phyloP scores from a whole-genome alignment of 768 basidiomycete species.

The Polyporus arcularius region DNA sequence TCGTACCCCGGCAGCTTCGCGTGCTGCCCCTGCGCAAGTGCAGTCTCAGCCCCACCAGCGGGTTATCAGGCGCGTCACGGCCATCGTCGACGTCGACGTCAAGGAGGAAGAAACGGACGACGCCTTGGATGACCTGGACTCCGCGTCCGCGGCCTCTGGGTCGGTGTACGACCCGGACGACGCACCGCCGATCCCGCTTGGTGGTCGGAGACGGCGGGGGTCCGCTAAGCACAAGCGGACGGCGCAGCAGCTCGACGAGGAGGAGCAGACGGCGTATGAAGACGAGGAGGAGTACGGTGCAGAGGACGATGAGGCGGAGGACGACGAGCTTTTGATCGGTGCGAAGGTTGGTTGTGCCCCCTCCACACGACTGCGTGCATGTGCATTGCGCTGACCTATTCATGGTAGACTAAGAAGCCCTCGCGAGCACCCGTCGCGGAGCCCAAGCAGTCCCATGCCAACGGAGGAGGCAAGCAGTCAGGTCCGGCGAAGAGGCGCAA shows the following conservation, averaged over 20 bases:
- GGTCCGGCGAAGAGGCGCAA: constrained; percentile 25
- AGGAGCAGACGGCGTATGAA: constrained; percentile 33
- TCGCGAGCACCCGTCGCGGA: neutral
- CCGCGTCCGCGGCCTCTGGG: constrained; percentile 13
- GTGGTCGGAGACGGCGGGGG: constrained; percentile 35
- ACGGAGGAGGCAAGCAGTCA: neutral
- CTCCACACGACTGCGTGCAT: no score
- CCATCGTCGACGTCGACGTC: constrained; percentile 48
- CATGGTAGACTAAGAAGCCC: neutral
- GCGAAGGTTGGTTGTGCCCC: constrained; percentile 44
- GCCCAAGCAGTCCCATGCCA: neutral
- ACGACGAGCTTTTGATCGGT: constrained; percentile 31
- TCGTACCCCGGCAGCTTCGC: constrained; percentile 6
- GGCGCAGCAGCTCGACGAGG: constrained; percentile 19
- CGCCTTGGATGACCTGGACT: constrained; percentile 11
- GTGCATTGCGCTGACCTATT: neutral
- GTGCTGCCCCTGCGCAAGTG: constrained; percentile 9
- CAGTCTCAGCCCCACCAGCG: constrained; percentile 29
- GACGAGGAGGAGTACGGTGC: constrained; percentile 22
- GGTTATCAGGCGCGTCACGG: constrained; percentile 66
- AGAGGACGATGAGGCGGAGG: constrained; percentile 5
- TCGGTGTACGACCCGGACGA: constrained; percentile 19
- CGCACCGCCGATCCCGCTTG: constrained; percentile 12
- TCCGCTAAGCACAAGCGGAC: constrained; percentile 9
- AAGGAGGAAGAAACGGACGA: constrained; percentile 57